Conservation (phyloP, 1,139 yeast genomes). For the Candida anutae region DNA sequence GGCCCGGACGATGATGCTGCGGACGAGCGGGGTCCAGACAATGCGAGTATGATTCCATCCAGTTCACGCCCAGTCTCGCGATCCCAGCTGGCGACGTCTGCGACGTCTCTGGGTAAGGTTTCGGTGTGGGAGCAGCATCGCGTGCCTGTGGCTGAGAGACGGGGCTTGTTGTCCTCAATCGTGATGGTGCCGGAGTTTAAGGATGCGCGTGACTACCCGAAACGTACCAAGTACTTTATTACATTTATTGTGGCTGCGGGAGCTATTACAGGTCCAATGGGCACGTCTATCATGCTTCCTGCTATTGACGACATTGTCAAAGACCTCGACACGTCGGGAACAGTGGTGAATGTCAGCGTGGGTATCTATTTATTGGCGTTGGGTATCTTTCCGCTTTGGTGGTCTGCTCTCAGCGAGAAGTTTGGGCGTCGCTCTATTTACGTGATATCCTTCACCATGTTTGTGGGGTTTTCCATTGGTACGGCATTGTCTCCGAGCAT, state of each 20-base stretch:
- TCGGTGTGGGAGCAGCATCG: too few relatives aligned
- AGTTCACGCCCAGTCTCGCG: too few relatives aligned
- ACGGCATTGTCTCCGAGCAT: constrained; percentile 61
- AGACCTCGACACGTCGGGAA: constrained; percentile 48
- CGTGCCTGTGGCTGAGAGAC: too few relatives aligned
- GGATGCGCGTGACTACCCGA: constrained; percentile 63
- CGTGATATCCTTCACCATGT: constrained; percentile 55
- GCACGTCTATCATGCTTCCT: constrained; percentile 79
- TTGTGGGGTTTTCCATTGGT: constrained; percentile 63
- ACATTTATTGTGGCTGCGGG: constrained; percentile 65
- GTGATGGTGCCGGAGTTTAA: constrained; percentile 62
- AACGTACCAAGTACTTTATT: constrained; percentile 39
- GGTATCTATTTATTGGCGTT: constrained; percentile 69
- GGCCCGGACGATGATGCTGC: too few relatives aligned
- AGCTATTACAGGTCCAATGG: constrained; percentile 83
- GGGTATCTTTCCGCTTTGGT: constrained; percentile 84
- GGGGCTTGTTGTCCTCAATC: constrained; percentile 50
- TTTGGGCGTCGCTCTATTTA: constrained; percentile 73
- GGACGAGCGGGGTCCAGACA: too few relatives aligned
- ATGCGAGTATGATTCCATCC: too few relatives aligned
- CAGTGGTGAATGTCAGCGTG: constrained; percentile 67
- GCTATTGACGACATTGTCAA: constrained; percentile 56
- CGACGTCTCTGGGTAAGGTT: too few relatives aligned
- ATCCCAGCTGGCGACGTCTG: too few relatives aligned
- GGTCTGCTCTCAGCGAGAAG: constrained; percentile 74